A percentile compares a stretch with the other conserved stretches of the same genome.
Conservation (phyloP, 2,329 filamentous ascomycete species). For the Canariomyces notabilis region DNA sequence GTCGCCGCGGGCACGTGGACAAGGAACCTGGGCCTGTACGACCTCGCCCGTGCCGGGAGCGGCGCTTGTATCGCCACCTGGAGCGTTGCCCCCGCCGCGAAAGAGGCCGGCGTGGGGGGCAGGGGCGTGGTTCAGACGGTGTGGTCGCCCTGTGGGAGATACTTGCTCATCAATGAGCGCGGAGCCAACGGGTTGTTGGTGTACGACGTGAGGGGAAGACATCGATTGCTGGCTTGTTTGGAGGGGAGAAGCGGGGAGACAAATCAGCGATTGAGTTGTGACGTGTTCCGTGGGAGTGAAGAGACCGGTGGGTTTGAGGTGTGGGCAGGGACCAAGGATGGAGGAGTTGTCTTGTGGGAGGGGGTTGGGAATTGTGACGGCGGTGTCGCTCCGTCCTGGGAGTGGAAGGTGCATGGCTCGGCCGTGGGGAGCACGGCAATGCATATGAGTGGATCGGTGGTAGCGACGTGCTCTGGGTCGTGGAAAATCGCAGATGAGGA, state of each 20-base stretch:
- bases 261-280: slow-evolving; percentile 53
- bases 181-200: slow-evolving; percentile 51
- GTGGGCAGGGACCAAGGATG: slow-evolving; percentile 55
- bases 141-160: slow-evolving; percentile 61
- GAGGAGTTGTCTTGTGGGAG: slow-evolving; percentile 55
- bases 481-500: slow-evolving; percentile 39
- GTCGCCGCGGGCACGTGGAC: slow-evolving; percentile 61
- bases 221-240: slow-evolving; percentile 51
- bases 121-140: slow-evolving; percentile 57
- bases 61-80: slow-evolving; percentile 54
- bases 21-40: slow-evolving; percentile 58
- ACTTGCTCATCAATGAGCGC: slow-evolving; percentile 58
- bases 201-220: slow-evolving; percentile 58
- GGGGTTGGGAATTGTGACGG: slow-evolving; percentile 46
- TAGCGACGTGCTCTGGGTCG: slow-evolving; percentile 52
- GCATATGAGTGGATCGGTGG: slow-evolving; percentile 51
- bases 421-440: slow-evolving; percentile 47
- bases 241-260: slow-evolving; percentile 45
- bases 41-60: slow-evolving; percentile 51
- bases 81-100: slow-evolving; percentile 52
- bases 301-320: slow-evolving; percentile 48
- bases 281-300: slow-evolving; percentile 44
- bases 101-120: slow-evolving; percentile 47
- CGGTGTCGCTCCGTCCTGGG: slow-evolving; percentile 41
- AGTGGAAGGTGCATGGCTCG: slow-evolving; percentile 44